Evolutionary conservation across 2,329 filamentous ascomycete species (phyloP).

Genomic region (Stemphylium beticola): DNA sequence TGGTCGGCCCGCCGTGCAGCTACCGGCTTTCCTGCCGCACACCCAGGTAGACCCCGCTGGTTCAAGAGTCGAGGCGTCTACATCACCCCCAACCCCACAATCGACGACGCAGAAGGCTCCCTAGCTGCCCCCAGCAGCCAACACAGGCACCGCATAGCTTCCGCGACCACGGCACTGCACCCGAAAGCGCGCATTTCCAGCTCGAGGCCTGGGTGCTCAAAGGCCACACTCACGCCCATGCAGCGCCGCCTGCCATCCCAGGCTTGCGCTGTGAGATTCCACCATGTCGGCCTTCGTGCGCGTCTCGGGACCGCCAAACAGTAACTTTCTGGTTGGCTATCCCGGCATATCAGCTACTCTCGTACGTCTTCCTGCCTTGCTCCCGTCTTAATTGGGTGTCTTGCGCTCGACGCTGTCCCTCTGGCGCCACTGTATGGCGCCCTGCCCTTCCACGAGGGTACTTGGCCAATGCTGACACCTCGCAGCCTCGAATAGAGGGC

Average conservation of each 20-base stretch:
- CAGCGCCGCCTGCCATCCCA: constrained; percentile 40
- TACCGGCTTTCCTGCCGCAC: constrained; percentile 18
- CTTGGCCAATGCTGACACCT: constrained; percentile 29
- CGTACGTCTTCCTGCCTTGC: constrained; percentile 64
- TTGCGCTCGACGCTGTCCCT: constrained; percentile 6
- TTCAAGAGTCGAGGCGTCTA: constrained; percentile 22
- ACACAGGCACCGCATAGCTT: constrained; percentile 12
- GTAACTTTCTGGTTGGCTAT: constrained; percentile 94
- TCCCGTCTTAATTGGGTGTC: constrained; percentile 2
- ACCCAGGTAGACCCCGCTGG: constrained; percentile 27
- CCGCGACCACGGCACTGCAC: constrained; percentile 13
- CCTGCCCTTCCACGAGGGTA: constrained; percentile 7
- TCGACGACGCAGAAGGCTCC: constrained; percentile 29
- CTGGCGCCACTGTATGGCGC: constrained; percentile 2
- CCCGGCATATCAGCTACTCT: constrained; percentile 96
- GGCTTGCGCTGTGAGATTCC: constrained; percentile 44
- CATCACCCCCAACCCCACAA: constrained; percentile 28
- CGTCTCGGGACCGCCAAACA: constrained; percentile 96
- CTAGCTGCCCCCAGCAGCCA: constrained; percentile 12
- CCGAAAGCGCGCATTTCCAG: constrained; percentile 10
- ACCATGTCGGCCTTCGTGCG: constrained; percentile 78
- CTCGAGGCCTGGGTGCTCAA: constrained; percentile 18
- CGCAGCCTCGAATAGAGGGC: constrained; percentile 91
- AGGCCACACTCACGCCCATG: constrained; percentile 39
- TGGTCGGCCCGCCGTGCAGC: constrained; percentile 14